phyloP scores from a whole-genome alignment of 176 grass and related monocot species.

The Metroxylon sagu region DNA sequence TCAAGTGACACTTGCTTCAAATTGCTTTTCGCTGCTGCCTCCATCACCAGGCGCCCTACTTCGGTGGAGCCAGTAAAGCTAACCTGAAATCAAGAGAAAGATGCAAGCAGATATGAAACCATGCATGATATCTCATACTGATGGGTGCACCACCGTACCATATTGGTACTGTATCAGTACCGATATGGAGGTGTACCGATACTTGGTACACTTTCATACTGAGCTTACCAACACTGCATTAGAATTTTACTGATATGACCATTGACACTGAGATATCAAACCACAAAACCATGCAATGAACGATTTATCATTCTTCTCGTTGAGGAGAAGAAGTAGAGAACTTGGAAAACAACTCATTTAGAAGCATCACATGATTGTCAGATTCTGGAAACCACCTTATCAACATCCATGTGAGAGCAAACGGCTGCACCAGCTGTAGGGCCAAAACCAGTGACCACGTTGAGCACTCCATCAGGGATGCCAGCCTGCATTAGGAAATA shows the following conservation, averaged over 20 bases:
- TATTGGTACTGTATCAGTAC: too few species aligned
- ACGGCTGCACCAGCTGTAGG: slow-evolving; percentile 47
- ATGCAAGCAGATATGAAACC: neutral
- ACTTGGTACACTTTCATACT: too few species aligned
- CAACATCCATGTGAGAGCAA: slow-evolving; percentile 53
- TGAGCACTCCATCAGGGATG: slow-evolving; percentile 46
- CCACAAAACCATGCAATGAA: too few species aligned
- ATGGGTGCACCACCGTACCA: too few species aligned
- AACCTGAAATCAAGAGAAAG: slow-evolving; percentile 24
- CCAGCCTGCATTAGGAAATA: slow-evolving; percentile 23
- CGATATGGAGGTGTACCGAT: too few species aligned
- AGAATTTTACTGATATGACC: slow-evolving; percentile 11
- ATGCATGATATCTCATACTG: too few species aligned
- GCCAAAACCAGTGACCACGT: slow-evolving; percentile 47
- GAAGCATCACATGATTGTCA: too few species aligned
- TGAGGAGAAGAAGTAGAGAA: too few species aligned
- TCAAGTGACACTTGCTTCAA: slow-evolving; percentile 79
- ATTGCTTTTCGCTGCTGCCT: slow-evolving; percentile 67
- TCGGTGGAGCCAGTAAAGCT: slow-evolving; percentile 79
- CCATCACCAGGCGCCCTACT: slow-evolving; percentile 63
- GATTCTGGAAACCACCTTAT: slow-evolving; percentile 18
- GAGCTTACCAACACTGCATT: too few species aligned
- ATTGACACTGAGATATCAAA: neutral
- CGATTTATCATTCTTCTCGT: too few species aligned
- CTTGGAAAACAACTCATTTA: too few species aligned